Percentiles rank a stretch among this genome's conserved stretches.
Conservation (phyloP, 371 early-diverging fungal species). For the Chytridiales sp. region DNA sequence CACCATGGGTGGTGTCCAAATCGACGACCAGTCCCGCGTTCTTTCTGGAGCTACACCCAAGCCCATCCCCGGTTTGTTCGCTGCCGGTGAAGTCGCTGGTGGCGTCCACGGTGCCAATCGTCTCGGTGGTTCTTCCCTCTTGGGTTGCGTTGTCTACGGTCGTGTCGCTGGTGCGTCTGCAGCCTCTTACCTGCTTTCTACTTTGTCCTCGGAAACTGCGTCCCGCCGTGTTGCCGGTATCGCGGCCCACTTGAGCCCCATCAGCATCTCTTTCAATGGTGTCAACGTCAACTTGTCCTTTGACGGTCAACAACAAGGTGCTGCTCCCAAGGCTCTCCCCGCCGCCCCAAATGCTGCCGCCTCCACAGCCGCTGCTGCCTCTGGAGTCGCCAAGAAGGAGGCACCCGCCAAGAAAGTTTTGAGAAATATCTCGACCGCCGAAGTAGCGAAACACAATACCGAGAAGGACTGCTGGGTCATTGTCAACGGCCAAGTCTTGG, state of each 20-base stretch:
- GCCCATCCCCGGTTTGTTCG: constrained; percentile 84
- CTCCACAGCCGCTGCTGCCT: constrained; percentile 28
- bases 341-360: constrained; percentile 35
- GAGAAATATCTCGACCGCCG: constrained; percentile 42
- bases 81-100: constrained; percentile 53
- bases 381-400: constrained; percentile 33
- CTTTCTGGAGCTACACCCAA: constrained; percentile 44
- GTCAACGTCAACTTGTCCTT: constrained; percentile 68
- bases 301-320: constrained; percentile 43
- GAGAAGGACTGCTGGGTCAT: constrained; percentile 94
- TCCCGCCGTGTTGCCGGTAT: constrained; percentile 71
- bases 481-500: constrained; percentile 86
- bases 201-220: constrained; percentile 57
- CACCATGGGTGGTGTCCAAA: constrained; percentile 96
- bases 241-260: constrained; percentile 66
- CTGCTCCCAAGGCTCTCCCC: constrained; percentile 21
- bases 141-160: constrained; percentile 96
- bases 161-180: constrained; percentile 85
- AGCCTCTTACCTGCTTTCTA: constrained; percentile 59
- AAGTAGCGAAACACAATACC: constrained; percentile 87
- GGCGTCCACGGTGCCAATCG: constrained; percentile 97
- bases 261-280: constrained; percentile 60
- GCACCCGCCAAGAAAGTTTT: constrained; percentile 23
- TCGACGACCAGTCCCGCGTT: constrained; percentile 76
- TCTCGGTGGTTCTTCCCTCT: constrained; percentile 95